Percentiles rank a stretch among this genome's conserved stretches.
phyloP scores from a whole-genome alignment of 495 filamentous ascomycete genomes.

The Tuber brumale region DNA sequence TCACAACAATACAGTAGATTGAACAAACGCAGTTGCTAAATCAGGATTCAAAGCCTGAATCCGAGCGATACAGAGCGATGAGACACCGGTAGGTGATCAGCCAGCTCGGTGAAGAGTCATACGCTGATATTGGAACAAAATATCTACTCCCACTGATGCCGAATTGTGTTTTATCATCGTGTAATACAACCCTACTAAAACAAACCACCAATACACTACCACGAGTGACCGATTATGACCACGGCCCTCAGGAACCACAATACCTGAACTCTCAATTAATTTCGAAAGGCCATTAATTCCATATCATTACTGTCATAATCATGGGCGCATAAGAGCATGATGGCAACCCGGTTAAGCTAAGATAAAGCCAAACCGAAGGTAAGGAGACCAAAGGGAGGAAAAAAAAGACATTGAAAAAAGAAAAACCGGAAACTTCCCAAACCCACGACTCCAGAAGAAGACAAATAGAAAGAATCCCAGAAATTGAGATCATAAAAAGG shows the following conservation, averaged over 20 bases:
- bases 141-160: background rate
- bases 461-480: background rate
- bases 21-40: background rate
- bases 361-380: background rate
- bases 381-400: background rate
- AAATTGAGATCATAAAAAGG: background rate
- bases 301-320: constrained; percentile 9
- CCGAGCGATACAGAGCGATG: background rate
- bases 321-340: constrained; percentile 7
- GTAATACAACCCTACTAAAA: background rate
- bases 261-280: background rate
- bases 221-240: background rate
- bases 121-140: background rate
- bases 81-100: too few relatives aligned
- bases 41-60: background rate
- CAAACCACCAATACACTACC: background rate
- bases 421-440: constrained; percentile 12
- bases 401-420: constrained; percentile 16
- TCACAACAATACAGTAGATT: background rate
- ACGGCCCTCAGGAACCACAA: background rate
- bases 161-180: too few relatives aligned
- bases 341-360: background rate
- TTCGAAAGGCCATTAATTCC: constrained; percentile 1
- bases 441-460: background rate
- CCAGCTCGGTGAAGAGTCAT: background rate